Conservation (phyloP, 2,329 filamentous ascomycete genomes). For the Eurotiales sp. region DNA sequence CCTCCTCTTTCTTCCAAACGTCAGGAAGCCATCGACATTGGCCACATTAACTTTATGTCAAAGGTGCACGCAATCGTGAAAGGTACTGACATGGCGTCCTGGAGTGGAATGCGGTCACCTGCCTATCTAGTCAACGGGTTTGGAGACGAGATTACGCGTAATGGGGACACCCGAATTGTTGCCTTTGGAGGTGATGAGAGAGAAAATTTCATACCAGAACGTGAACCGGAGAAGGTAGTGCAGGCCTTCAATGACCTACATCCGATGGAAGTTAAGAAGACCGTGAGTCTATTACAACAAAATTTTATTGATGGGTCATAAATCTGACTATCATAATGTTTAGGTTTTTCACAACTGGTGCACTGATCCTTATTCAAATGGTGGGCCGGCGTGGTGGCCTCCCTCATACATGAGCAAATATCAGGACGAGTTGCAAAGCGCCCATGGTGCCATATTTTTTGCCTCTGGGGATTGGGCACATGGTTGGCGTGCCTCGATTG, state of each 20-base stretch:
- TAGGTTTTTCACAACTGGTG: slow-evolving; percentile 24
- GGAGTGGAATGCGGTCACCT: slow-evolving; percentile 12
- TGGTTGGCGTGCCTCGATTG: slow-evolving; percentile 27
- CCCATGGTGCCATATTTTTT: slow-evolving; percentile 23
- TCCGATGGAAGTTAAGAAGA: slow-evolving; percentile 13
- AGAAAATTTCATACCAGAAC: slow-evolving; percentile 11
- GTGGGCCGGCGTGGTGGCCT: slow-evolving; percentile 17
- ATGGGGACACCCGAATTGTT: slow-evolving; percentile 12
- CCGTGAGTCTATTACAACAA: not conserved
- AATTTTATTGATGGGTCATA: too few relatives aligned
- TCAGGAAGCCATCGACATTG: slow-evolving; percentile 19
- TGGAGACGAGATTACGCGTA: slow-evolving; percentile 17
- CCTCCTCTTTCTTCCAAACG: slow-evolving; percentile 18
- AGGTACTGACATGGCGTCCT: slow-evolving; percentile 15
- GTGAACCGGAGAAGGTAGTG: slow-evolving; percentile 10
- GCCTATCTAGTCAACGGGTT: slow-evolving; percentile 15
- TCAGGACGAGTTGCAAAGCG: slow-evolving; percentile 21
- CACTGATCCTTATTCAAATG: slow-evolving; percentile 22
- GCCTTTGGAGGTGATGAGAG: slow-evolving; percentile 14
- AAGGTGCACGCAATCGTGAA: slow-evolving; percentile 22
- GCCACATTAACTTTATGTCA: slow-evolving; percentile 17
- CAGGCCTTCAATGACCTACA: slow-evolving; percentile 11
- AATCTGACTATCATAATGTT: too few relatives aligned
- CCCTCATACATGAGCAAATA: slow-evolving; percentile 22
- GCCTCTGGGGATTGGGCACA: slow-evolving; percentile 25